Evolutionary conservation across 164 flowering plant genomes (phyloP), one percentile per base, ranked within the genome.

Genomic region (Liquidambar formosana): DNA sequence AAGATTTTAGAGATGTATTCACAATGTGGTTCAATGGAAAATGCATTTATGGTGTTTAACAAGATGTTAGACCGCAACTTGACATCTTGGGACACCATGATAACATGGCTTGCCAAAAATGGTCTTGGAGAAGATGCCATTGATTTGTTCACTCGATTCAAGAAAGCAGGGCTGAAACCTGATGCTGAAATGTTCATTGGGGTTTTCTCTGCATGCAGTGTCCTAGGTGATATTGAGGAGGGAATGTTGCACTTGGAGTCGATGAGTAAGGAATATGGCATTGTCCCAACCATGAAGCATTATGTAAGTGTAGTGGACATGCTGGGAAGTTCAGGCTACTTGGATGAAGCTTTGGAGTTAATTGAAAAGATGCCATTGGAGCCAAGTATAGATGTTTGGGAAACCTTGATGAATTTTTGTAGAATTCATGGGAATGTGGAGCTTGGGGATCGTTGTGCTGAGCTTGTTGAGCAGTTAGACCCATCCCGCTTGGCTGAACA

Each of bases 61-160:
- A 75, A 69, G 44, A 91, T 91, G 93, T 82, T 80, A 0, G 65
- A 71, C 63, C 83, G 84, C 9, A 85, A 93, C 66, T 74, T 84
- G 77, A 82, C 90, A 2, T 65, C 93, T 43, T 93, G 96, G 97
- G 89, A 90, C 71, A 82, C 74, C 54, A 89, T 91, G 93, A 89
- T 93, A 63, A 60, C 75, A 14, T 78, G 92, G 71, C 76, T 83
- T 45, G 85, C 89, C 15, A 79, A 79, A 71, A 88, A 91, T 73
- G 92, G 82, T 47, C 81, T 73, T 49, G 94, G 89, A 65, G 93
- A 93, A 74, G 92, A 87, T 19, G 91, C 94, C 10, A 76, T 91
- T 63, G 87, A 86, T 76, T 14, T 89, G 69, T 93, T 89, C 66
- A 76, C 73, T 16, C 71, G 65, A 64, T 88, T 91, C 71, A 88